Evolutionary conservation across 441 rosid genomes (phyloP).

Genomic region (Euphorbia schlechtendalii): DNA sequence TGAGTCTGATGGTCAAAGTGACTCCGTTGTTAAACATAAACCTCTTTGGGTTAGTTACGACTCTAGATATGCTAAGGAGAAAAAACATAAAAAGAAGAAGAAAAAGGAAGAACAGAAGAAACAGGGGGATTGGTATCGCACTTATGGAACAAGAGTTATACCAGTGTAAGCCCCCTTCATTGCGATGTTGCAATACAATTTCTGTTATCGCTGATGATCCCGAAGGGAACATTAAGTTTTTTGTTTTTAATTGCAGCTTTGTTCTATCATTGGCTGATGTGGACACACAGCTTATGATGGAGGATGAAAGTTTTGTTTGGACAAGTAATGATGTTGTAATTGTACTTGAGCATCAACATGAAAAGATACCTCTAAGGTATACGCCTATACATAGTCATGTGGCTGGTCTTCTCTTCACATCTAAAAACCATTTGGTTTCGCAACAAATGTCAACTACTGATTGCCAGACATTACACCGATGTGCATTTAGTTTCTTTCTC

Average conservation of each 20-base stretch:
- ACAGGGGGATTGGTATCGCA: conserved; percentile 67
- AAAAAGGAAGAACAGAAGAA: conserved; percentile 48
- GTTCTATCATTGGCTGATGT: conserved; percentile 96
- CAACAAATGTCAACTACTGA: neutral
- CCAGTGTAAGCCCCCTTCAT: conserved; percentile 61
- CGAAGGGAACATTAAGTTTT: conserved; percentile 1
- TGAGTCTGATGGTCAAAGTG: conserved; percentile 59
- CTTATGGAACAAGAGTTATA: conserved; percentile 96
- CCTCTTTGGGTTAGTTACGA: conserved; percentile 85
- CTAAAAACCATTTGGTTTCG: neutral
- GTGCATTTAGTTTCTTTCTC: neutral
- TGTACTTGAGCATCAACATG: conserved; percentile 87
- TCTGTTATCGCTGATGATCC: neutral
- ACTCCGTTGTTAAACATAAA: conserved; percentile 83
- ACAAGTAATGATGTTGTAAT: conserved; percentile 85
- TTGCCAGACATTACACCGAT: neutral
- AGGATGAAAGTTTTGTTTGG: conserved; percentile 98
- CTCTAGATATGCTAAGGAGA: conserved; percentile 43
- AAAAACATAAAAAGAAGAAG: conserved; percentile 25
- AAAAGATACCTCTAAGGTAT: conserved; percentile 86
- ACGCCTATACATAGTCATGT: neutral
- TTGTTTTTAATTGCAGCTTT: conserved; percentile 45
- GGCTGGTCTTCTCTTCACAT: too few species aligned
- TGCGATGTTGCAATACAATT: conserved; percentile 5
- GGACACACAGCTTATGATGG: conserved; percentile 88